phyloP scores from a whole-genome alignment of 2,329 filamentous ascomycete species.

The Fusarium nisikadoi region DNA sequence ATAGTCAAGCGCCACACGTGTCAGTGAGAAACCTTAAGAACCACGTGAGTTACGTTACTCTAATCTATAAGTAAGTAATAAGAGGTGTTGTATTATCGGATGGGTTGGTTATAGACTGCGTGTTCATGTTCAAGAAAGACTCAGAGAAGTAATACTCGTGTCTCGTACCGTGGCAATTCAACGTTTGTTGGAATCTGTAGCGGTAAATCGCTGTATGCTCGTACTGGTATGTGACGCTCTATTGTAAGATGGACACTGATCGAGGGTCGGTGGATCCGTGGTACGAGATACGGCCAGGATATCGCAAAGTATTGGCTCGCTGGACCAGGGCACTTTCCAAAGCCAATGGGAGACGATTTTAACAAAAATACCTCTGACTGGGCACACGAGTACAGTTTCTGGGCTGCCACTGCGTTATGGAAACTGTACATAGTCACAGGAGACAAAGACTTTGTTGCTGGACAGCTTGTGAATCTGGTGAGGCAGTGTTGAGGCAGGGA shows the following conservation, averaged over 20 bases:
- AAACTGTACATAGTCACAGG: neutral
- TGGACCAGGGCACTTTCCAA: neutral
- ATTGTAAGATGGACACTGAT: no score
- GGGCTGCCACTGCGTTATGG: neutral
- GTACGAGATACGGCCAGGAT: neutral
- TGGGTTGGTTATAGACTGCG: neutral
- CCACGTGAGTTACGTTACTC: neutral
- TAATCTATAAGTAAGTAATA: no score
- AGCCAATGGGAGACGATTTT: neutral
- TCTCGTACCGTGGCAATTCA: rapidly evolving
- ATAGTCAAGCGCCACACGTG: neutral
- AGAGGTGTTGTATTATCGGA: neutral
- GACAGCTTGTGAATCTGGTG: neutral
- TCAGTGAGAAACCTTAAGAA: neutral
- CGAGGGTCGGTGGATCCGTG: neutral
- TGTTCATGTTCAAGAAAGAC: neutral
- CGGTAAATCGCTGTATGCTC: rapidly evolving
- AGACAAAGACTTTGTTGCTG: neutral
- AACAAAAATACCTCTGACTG: neutral
- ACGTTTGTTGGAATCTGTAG: no score
- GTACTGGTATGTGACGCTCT: neutral
- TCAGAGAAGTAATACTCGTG: rapidly evolving
- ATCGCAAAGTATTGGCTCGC: slow-evolving; percentile 1
- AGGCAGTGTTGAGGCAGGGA: slow-evolving; percentile 9
- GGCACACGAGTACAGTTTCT: slow-evolving; percentile 10